These are phyloP conservation scores for Talaromyces rugulosus DNA, from an alignment of 2,329 filamentous ascomycete genomes.

Conservation along the genomic window DNA sequence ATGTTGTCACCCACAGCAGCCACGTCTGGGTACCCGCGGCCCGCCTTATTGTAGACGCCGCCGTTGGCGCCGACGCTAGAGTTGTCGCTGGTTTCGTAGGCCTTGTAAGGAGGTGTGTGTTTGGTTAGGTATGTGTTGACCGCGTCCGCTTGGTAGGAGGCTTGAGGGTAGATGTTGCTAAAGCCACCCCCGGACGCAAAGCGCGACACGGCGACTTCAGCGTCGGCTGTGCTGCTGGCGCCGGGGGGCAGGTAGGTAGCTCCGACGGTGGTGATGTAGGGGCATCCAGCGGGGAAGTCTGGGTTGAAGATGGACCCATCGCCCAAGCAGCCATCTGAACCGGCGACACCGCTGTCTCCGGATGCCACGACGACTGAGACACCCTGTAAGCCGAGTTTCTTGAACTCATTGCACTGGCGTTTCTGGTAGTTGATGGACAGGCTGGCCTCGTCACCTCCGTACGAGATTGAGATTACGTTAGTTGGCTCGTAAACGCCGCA, in stretches of 20 bases:
- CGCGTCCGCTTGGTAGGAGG: slow-evolving; percentile 38
- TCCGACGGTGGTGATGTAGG: slow-evolving; percentile 50
- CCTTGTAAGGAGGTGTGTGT: slow-evolving; percentile 28
- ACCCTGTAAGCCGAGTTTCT: slow-evolving; percentile 46
- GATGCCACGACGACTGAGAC: slow-evolving; percentile 28
- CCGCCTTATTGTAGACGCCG: slow-evolving; percentile 45
- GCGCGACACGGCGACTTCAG: slow-evolving; percentile 24
- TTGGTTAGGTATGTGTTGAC: slow-evolving; percentile 39
- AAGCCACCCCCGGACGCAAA: slow-evolving; percentile 45
- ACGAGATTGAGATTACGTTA: slow-evolving; percentile 55
- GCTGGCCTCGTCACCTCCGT: slow-evolving; percentile 53
- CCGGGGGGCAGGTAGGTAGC: slow-evolving; percentile 30
- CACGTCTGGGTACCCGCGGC: slow-evolving; percentile 60
- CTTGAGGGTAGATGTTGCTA: slow-evolving; percentile 43
- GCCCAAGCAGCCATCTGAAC: slow-evolving; percentile 33
- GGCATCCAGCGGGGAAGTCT: slow-evolving; percentile 47
- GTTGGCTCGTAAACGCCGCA: slow-evolving; percentile 48
- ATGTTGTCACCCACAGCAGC: slow-evolving; percentile 48
- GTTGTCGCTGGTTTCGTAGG: slow-evolving; percentile 30
- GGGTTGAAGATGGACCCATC: slow-evolving; percentile 45
- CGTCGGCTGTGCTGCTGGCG: slow-evolving; percentile 23
- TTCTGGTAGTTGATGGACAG: slow-evolving; percentile 54
- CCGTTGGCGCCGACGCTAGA: slow-evolving; percentile 30
- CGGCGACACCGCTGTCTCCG: slow-evolving; percentile 27
- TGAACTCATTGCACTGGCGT: slow-evolving; percentile 43